A percentile compares a stretch with the other conserved stretches of the same genome.
Conservation (phyloP, 805 yeast genomes). For the Schizosaccharomyces osmophilus region DNA sequence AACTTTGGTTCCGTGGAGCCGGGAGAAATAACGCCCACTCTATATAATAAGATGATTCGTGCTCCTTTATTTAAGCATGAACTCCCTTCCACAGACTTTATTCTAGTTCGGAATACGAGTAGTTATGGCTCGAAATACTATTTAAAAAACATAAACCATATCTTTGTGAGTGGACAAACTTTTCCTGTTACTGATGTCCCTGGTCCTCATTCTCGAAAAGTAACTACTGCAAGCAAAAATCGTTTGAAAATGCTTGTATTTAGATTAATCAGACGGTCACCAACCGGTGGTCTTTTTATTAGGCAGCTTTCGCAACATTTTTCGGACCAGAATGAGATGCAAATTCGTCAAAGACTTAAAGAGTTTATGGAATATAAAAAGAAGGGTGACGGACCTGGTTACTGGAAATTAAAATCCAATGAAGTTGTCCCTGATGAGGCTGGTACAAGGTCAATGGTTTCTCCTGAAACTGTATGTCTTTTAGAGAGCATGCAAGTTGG, state of each 20-base stretch:
- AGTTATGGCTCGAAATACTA: conserved; percentile 38
- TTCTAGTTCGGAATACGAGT: conserved; percentile 58
- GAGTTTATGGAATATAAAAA: conserved; percentile 96
- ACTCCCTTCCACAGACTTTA: conserved; percentile 49
- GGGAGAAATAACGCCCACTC: conserved; percentile 79
- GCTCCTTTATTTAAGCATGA: conserved; percentile 89
- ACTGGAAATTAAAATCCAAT: conserved; percentile 60
- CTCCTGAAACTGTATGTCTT: conserved; percentile 75
- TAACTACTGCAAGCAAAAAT: conserved; percentile 75
- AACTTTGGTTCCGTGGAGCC: conserved; percentile 90
- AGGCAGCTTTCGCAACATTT: conserved; percentile 76
- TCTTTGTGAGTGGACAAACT: conserved; percentile 76
- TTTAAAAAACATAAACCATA: conserved; percentile 39
- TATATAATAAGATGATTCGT: conserved; percentile 71
- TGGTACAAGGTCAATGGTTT: conserved; percentile 52
- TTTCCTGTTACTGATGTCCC: conserved; percentile 89
- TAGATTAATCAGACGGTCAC: conserved; percentile 55
- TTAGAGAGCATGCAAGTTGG: conserved; percentile 85
- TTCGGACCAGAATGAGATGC: conserved; percentile 95
- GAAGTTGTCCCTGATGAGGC: conserved; percentile 53
- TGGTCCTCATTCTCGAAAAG: conserved; percentile 91
- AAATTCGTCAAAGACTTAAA: conserved; percentile 77
- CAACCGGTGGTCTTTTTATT: conserved; percentile 51
- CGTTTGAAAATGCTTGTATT: conserved; percentile 82
- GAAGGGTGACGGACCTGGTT: conserved; percentile 81